Evolutionary conservation across 768 basidiomycete species (phyloP), one percentile per base, ranked within the genome.

Genomic region (Collybia sp.): DNA sequence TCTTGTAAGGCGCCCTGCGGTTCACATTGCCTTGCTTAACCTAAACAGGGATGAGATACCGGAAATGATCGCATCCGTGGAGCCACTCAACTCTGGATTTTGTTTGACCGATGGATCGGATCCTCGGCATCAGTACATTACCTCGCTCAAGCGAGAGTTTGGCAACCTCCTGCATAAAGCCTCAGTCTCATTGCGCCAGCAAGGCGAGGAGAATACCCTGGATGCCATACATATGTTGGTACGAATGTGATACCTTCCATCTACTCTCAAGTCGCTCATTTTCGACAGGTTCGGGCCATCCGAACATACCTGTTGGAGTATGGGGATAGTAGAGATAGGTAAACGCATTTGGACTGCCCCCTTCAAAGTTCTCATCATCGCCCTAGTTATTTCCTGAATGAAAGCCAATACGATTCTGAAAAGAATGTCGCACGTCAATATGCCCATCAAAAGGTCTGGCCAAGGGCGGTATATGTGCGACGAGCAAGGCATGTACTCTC

Each of bases 181-280:
- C 0, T 89, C 90, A 0, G 67, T 71, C 5, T 76, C 79, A 13
- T 62, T 91, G 52, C 76, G 76, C 31, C 73, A 79, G 49, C 87
- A 88, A 61, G 88, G 87, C 5, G 83, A 86, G 56, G 84, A 88
- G 62, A 87, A 85, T 52, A 85, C 83, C 2, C 80, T 93, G 6
- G 91, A 93, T 62, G 82, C 85, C 5, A 85, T 91, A 13, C 77
- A 85, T 52, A 77, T 80, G 59, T 68, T 89, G 46, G 87, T 86
- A 53, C 45, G 78, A 65, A 15, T 20, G 25, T 44, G 39, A 16
- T 20, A 6, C 25, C 16, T 15, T 30, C 8, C n/a, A n/a, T n/a
- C 17, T 5, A 19, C 12, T 38, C 32, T 30, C 19, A 35, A 19
- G 16, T 18, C 48, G 17, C 43, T 48, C 13, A 44, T 49, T 18